A percentile compares a stretch with the other conserved stretches of the same genome.
These are phyloP conservation scores for Calonectria leucothoes DNA, from an alignment of 2,329 filamentous ascomycete genomes.

Conservation along the genomic window DNA sequence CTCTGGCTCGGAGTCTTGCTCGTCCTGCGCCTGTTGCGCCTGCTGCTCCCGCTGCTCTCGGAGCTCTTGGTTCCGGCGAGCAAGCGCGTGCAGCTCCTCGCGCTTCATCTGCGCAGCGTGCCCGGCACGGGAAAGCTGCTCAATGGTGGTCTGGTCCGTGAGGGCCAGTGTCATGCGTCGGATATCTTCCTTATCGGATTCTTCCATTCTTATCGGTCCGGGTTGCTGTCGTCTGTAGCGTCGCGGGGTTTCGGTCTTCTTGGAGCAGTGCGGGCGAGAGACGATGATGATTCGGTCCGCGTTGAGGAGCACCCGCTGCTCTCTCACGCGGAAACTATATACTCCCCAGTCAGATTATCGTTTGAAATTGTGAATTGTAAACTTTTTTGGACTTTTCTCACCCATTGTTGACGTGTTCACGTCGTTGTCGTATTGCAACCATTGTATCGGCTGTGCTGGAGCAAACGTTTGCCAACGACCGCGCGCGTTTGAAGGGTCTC, in stretches of 20 bases:
- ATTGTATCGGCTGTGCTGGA: neutral
- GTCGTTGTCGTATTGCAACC: neutral
- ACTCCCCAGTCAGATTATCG: neutral
- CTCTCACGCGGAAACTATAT: neutral
- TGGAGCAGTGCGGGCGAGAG: neutral
- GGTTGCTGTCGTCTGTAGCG: neutral
- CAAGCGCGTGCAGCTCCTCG: neutral
- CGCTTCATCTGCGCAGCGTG: conserved; percentile 34
- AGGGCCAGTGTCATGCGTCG: conserved; percentile 37
- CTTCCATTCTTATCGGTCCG: neutral
- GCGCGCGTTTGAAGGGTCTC: neutral
- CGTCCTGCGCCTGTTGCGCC: neutral
- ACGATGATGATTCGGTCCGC: neutral
- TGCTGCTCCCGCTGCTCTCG: neutral
- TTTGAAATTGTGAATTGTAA: neutral
- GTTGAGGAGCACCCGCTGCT: neutral
- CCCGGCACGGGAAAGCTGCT: conserved; percentile 30
- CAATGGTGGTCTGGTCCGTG: conserved; percentile 37
- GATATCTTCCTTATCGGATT: neutral
- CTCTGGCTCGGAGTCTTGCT: neutral
- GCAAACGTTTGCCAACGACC: neutral
- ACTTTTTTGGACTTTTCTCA: no score
- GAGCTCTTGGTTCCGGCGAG: neutral
- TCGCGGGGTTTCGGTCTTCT: neutral
- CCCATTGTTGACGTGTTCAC: neutral